Conservation (phyloP, 2,329 filamentous ascomycete genomes). For the Waltergamsia citrina region DNA sequence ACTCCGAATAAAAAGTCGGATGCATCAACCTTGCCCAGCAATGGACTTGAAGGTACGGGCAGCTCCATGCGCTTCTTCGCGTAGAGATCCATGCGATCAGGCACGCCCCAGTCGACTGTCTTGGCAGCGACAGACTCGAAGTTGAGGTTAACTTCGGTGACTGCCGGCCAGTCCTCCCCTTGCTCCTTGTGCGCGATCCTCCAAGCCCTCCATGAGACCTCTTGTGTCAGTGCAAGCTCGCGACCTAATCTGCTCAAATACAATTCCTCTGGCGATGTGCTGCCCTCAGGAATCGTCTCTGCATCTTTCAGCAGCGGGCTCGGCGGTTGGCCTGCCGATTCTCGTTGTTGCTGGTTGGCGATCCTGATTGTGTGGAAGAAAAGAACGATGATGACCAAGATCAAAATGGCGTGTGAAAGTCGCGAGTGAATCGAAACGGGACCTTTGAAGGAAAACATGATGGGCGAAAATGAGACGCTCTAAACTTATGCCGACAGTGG, state of each 20-base stretch:
- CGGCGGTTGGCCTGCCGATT: too few species aligned
- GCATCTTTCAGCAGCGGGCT: slow-evolving; percentile 3
- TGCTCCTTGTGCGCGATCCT: slow-evolving; percentile 18
- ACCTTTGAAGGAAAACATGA: slow-evolving; percentile 16
- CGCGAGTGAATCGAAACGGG: slow-evolving; percentile 12
- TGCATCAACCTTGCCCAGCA: slow-evolving; percentile 23
- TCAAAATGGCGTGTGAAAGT: slow-evolving; percentile 7
- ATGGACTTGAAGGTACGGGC: slow-evolving; percentile 18
- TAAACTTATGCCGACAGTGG: background rate
- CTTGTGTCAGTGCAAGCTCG: slow-evolving; percentile 16
- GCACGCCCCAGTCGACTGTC: slow-evolving; percentile 14
- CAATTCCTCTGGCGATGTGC: slow-evolving; percentile 18
- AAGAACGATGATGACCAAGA: slow-evolving; percentile 8
- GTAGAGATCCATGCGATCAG: slow-evolving; percentile 14
- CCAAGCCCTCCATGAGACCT: slow-evolving; percentile 23
- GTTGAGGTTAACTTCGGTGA: slow-evolving; percentile 18
- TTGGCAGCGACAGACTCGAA: slow-evolving; percentile 19
- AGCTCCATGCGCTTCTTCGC: slow-evolving; percentile 20
- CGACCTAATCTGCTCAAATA: slow-evolving; percentile 18
- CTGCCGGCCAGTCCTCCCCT: slow-evolving; percentile 13
- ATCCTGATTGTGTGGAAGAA: slow-evolving; percentile 7
- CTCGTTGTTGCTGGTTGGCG: slow-evolving; percentile 2
- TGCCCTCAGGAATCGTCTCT: slow-evolving; percentile 7
- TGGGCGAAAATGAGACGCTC: slow-evolving; percentile 1
- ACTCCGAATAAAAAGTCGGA: slow-evolving; percentile 32